Evolutionary conservation across 345 rosid genomes (phyloP).

Genomic region (Brassica rapa): DNA sequence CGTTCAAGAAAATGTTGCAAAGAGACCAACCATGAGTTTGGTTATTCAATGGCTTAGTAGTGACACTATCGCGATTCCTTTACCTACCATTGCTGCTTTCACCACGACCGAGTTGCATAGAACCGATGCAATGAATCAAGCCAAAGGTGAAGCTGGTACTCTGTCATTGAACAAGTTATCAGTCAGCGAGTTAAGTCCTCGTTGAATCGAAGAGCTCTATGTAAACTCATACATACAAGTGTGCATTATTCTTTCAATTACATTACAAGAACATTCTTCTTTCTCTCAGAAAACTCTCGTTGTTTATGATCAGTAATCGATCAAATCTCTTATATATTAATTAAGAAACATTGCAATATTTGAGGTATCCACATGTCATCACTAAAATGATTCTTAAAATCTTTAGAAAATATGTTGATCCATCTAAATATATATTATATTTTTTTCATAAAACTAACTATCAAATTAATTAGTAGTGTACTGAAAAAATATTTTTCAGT

Average conservation of each 20-base stretch:
- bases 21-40: slow-evolving; percentile 52
- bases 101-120: slow-evolving; percentile 5
- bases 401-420: no score
- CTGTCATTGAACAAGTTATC: slow-evolving; percentile 46
- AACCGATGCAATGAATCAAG: slow-evolving; percentile 16
- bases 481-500: no score
- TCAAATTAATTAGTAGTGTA: no score
- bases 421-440: no score
- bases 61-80: slow-evolving; percentile 34
- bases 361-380: no score
- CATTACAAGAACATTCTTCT: background rate
- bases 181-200: slow-evolving; percentile 45
- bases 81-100: slow-evolving; percentile 49
- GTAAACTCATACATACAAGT: background rate
- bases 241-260: background rate
- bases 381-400: no score
- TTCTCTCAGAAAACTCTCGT: background rate
- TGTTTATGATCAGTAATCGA: background rate
- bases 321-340: background rate
- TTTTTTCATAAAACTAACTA: no score
- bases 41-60: slow-evolving; percentile 53
- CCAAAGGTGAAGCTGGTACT: slow-evolving; percentile 12
- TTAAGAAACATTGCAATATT: no score
- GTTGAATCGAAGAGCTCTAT: slow-evolving; percentile 26
- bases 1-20: slow-evolving; percentile 48